phyloP scores from a whole-genome alignment of 352 stramenopile species.

The Globisporangium nagaii region DNA sequence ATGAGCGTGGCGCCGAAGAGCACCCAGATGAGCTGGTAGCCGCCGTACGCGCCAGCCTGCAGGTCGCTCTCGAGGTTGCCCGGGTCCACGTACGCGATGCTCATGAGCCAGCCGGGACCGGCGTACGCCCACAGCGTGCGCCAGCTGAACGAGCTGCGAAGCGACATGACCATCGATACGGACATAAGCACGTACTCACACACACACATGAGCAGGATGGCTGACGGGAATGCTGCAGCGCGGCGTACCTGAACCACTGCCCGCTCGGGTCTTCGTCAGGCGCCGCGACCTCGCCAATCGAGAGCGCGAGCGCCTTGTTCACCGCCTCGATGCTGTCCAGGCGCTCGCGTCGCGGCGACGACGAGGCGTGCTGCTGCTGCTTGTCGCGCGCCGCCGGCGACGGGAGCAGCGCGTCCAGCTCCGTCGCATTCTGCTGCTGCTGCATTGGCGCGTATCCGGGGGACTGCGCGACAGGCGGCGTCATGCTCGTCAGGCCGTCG shows the following conservation, averaged over 20 bases:
- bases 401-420: slow-evolving; percentile 27
- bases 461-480: neutral
- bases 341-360: neutral
- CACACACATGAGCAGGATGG: neutral
- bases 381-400: neutral
- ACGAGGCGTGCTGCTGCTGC: neutral
- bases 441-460: too few species aligned
- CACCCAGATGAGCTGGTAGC: slow-evolving; percentile 91
- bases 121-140: slow-evolving; percentile 76
- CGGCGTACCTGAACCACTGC: slow-evolving; percentile 17
- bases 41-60: slow-evolving; percentile 86
- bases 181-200: neutral
- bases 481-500: too few species aligned
- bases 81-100: slow-evolving; percentile 94
- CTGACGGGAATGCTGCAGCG: neutral
- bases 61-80: slow-evolving; percentile 96
- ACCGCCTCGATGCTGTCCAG: slow-evolving; percentile 36
- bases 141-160: slow-evolving; percentile 35
- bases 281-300: slow-evolving; percentile 42
- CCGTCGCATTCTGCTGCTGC: slow-evolving; percentile 7
- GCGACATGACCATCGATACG: neutral
- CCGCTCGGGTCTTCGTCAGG: slow-evolving; percentile 38
- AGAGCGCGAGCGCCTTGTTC: slow-evolving; percentile 45
- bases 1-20: slow-evolving; percentile 87
- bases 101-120: slow-evolving; percentile 88